Conservation (phyloP, 495 filamentous ascomycete species). For the Rhypophila decipiens region DNA sequence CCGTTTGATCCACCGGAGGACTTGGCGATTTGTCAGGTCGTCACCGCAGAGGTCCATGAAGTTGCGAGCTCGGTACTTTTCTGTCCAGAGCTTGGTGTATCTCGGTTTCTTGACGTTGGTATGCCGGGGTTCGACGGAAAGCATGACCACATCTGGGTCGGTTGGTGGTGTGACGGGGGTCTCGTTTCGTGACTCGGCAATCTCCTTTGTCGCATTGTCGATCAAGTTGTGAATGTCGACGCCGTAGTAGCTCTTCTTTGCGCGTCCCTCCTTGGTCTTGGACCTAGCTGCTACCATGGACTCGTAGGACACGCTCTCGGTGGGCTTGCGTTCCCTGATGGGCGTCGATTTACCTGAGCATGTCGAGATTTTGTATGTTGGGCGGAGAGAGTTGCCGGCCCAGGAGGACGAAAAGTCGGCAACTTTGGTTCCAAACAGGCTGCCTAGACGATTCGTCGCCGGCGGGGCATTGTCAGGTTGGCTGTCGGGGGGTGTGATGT, state of each 20-base stretch:
- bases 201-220: slow-evolving; percentile 54
- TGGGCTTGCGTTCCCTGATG: slow-evolving; percentile 46
- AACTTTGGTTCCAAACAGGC: slow-evolving; percentile 16
- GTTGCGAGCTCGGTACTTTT: slow-evolving; percentile 84
- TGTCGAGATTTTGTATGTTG: slow-evolving; percentile 48
- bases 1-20: slow-evolving; percentile 85
- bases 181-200: slow-evolving; percentile 23
- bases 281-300: slow-evolving; percentile 64
- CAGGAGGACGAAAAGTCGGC: slow-evolving; percentile 2
- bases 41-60: slow-evolving; percentile 93
- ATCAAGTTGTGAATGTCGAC: slow-evolving; percentile 81
- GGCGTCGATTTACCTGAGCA: slow-evolving; percentile 59
- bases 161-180: slow-evolving; percentile 18
- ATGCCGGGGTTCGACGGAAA: slow-evolving; percentile 29
- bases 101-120: slow-evolving; percentile 36
- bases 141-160: slow-evolving; percentile 22
- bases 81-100: slow-evolving; percentile 65
- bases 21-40: slow-evolving; percentile 85
- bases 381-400: slow-evolving; percentile 2
- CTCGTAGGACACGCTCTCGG: slow-evolving; percentile 53
- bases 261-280: slow-evolving; percentile 58
- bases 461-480: slow-evolving; percentile 8
- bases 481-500: neutral
- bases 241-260: slow-evolving; percentile 82
- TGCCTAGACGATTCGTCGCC: slow-evolving; percentile 13